A percentile compares a stretch with the other conserved stretches of the same genome.
Conservation (phyloP, 352 stramenopile genomes). For the Phytopythium oedochilum region DNA sequence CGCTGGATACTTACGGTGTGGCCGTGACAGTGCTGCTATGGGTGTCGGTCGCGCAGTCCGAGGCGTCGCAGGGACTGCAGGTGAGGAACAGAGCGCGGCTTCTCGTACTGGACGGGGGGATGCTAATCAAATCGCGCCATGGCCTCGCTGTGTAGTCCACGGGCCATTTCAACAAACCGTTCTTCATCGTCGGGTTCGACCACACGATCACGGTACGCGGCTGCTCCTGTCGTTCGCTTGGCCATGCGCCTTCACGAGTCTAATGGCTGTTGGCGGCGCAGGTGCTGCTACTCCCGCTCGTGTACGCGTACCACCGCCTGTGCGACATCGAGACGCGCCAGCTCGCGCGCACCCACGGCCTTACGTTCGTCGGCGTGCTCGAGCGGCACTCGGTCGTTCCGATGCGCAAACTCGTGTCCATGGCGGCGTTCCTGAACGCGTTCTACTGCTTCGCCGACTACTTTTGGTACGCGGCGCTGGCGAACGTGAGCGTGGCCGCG, state of each 20-base stretch:
- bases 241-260: not conserved
- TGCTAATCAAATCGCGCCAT: not conserved
- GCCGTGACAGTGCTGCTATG: constrained; percentile 24
- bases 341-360: constrained; percentile 7
- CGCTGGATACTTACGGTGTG: not conserved
- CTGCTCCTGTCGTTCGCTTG: not conserved
- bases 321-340: constrained; percentile 5
- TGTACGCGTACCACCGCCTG: constrained; percentile 30
- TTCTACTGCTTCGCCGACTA: constrained; percentile 53
- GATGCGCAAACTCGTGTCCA: constrained; percentile 8
- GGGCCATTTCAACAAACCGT: constrained; percentile 29
- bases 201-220: constrained; percentile 28
- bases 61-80: constrained; percentile 25
- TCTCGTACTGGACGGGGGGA: not conserved
- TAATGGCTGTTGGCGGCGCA: constrained; percentile 2
- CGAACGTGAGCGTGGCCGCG: constrained; percentile 36
- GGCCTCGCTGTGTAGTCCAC: not conserved
- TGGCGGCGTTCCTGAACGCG: constrained; percentile 31
- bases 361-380: constrained; percentile 7
- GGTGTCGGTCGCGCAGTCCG: constrained; percentile 22
- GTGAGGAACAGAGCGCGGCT: not conserved
- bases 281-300: constrained; percentile 33
- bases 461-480: constrained; percentile 52
- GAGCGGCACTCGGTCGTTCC: constrained; percentile 23
- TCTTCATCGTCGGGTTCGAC: constrained; percentile 61